Evolutionary conservation across 208 protist species (phyloP).

Genomic region (Strigomonas galati): DNA sequence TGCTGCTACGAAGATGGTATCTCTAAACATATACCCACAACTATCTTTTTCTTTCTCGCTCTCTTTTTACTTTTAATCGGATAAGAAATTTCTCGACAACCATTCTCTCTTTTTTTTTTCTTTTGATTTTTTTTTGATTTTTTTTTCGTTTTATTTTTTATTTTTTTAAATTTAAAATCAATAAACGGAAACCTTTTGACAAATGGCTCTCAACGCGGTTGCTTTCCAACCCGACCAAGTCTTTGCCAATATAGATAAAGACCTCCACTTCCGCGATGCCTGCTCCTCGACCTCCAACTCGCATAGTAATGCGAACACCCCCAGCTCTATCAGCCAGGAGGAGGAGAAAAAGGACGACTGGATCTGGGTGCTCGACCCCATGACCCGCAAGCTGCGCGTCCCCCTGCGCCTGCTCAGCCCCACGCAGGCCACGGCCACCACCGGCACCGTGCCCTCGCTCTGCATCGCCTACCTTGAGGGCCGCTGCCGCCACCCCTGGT

Average conservation of each 20-base stretch:
- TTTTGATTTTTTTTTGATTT: background rate
- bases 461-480: conserved; percentile 85
- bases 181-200: background rate
- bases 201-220: no score
- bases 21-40: background rate
- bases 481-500: conserved; percentile 86
- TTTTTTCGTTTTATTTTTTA: background rate
- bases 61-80: background rate
- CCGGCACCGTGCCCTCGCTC: conserved; percentile 77
- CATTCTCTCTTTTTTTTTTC: conserved; percentile 14
- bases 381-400: conserved; percentile 84
- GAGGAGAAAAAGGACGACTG: conserved; percentile 59
- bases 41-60: conserved; percentile 17
- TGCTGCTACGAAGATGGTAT: no score
- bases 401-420: conserved; percentile 65
- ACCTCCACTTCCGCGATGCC: conserved; percentile 1
- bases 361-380: conserved; percentile 88
- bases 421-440: conserved; percentile 82
- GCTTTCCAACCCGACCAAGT: no score
- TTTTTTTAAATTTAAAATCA: conserved; percentile 10
- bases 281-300: no score
- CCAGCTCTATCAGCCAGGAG: conserved; percentile 26
- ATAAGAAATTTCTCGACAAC: conserved; percentile 1
- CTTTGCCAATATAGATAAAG: conserved; percentile 4
- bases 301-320: no score